A percentile compares a stretch with the other conserved stretches of the same genome.
Conservation (phyloP, 1,284 basidiomycete species). For the Grifola frondosa region DNA sequence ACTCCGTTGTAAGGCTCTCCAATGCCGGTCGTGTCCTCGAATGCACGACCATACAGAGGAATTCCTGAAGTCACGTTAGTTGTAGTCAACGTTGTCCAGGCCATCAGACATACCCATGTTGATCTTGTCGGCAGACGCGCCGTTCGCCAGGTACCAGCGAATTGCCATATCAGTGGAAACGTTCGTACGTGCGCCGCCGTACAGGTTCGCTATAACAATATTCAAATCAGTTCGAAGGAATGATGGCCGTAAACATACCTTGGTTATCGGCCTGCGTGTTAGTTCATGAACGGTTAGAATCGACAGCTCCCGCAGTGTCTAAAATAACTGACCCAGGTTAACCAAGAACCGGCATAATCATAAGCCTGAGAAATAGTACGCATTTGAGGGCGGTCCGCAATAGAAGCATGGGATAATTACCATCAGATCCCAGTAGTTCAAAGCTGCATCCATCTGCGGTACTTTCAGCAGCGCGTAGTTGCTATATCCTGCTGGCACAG, state of each 20-base stretch:
- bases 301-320: neutral
- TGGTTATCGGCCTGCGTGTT: conserved; percentile 65
- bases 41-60: conserved; percentile 84
- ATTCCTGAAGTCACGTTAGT: conserved; percentile 48
- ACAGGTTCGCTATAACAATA: conserved; percentile 60
- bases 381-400: neutral
- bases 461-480: conserved; percentile 70
- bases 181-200: conserved; percentile 57
- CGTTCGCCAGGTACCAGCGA: conserved; percentile 61
- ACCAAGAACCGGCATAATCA: conserved; percentile 75
- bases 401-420: conserved; percentile 34
- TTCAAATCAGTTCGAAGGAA: neutral
- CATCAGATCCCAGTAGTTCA: conserved; percentile 94
- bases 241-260: too few species aligned
- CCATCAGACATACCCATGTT: too few species aligned
- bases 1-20: conserved; percentile 74
- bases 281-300: conserved; percentile 1
- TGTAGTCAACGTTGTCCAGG: conserved; percentile 25
- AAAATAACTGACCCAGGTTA: conserved; percentile 40
- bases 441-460: conserved; percentile 68
- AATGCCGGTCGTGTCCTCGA: conserved; percentile 76
- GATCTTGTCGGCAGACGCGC: conserved; percentile 74
- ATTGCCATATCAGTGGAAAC: conserved; percentile 76
- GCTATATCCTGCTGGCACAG: conserved; percentile 63
- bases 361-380: conserved; percentile 52